A percentile compares a stretch with the other conserved stretches of the same genome.
Conservation (phyloP, 768 basidiomycete genomes). For the Pleurotus pulmonarius region DNA sequence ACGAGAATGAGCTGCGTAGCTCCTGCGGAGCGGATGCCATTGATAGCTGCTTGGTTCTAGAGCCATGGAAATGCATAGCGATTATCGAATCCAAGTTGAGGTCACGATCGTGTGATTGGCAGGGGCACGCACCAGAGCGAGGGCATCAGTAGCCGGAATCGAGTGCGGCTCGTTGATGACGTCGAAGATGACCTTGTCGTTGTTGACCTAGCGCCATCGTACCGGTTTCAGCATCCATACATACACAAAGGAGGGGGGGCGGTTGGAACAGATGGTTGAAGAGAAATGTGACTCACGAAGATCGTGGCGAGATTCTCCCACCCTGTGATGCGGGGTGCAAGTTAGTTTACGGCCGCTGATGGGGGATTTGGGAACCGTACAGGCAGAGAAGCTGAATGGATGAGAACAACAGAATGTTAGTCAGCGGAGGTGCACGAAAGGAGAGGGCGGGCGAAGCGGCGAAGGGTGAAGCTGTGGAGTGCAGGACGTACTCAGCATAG, state of each 20-base stretch:
- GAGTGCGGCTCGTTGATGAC: constrained; percentile 66
- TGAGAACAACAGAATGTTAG: background rate
- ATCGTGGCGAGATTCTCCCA: constrained; percentile 53
- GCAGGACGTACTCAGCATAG: constrained; percentile 41
- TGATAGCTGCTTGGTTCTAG: constrained; percentile 62
- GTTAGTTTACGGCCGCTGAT: background rate
- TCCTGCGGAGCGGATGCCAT: constrained; percentile 59
- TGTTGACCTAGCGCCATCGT: no score
- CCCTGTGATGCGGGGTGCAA: constrained; percentile 25
- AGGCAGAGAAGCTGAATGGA: background rate
- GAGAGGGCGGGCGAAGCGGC: background rate
- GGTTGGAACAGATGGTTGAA: no score
- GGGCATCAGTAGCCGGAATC: constrained; percentile 49
- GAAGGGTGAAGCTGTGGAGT: no score
- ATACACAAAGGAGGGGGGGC: no score
- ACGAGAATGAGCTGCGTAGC: constrained; percentile 57
- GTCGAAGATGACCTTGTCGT: constrained; percentile 57
- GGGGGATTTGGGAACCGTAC: background rate
- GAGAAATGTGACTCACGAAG: constrained; percentile 57
- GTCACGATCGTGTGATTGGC: background rate
- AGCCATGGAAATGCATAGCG: constrained; percentile 2
- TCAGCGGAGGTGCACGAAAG: no score
- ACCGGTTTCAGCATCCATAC: background rate
- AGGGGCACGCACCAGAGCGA: constrained; percentile 34
- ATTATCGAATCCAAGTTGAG: background rate